These are phyloP conservation scores for Russula ochroleuca DNA, from an alignment of 768 basidiomycete genomes.

Conservation along the genomic window DNA sequence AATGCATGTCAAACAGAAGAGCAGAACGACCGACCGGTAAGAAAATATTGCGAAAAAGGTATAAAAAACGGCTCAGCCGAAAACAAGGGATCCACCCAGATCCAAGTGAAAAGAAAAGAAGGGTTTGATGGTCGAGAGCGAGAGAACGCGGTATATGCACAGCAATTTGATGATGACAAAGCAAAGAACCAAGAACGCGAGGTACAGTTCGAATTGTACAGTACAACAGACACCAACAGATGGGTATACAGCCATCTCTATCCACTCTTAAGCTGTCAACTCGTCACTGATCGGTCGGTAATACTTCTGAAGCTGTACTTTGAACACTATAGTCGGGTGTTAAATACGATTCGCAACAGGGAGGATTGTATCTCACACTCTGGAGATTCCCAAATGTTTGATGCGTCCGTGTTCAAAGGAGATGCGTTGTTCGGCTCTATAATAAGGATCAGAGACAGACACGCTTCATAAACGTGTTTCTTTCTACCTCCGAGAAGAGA, in stretches of 20 bases:
- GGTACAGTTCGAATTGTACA: neutral
- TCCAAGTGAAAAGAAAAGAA: neutral
- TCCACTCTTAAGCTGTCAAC: slow-evolving; percentile 31
- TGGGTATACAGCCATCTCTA: slow-evolving; percentile 14
- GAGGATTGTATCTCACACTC: slow-evolving; percentile 43
- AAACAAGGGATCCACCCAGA: slow-evolving; percentile 18
- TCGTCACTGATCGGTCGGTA: slow-evolving; percentile 53
- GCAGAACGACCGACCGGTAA: neutral
- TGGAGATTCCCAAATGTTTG: slow-evolving; percentile 71
- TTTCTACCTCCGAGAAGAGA: slow-evolving; percentile 77
- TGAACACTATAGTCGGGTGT: slow-evolving; percentile 41
- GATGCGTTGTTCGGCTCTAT: slow-evolving; percentile 91
- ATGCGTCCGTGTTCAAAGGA: slow-evolving; percentile 84
- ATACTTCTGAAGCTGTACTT: slow-evolving; percentile 63
- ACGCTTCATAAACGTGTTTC: neutral
- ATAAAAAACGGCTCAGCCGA: slow-evolving; percentile 18
- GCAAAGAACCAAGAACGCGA: slow-evolving; percentile 6
- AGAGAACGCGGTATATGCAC: neutral
- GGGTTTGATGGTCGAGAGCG: neutral
- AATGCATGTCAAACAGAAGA: neutral
- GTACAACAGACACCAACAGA: neutral
- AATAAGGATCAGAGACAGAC: slow-evolving; percentile 1
- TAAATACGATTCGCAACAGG: slow-evolving; percentile 6
- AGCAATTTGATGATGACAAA: slow-evolving; percentile 23
- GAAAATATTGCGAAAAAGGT: neutral